Base-by-base conservation (phyloP, 371 early-diverging fungal species). In the Syncephalastrum sp. region DNA sequence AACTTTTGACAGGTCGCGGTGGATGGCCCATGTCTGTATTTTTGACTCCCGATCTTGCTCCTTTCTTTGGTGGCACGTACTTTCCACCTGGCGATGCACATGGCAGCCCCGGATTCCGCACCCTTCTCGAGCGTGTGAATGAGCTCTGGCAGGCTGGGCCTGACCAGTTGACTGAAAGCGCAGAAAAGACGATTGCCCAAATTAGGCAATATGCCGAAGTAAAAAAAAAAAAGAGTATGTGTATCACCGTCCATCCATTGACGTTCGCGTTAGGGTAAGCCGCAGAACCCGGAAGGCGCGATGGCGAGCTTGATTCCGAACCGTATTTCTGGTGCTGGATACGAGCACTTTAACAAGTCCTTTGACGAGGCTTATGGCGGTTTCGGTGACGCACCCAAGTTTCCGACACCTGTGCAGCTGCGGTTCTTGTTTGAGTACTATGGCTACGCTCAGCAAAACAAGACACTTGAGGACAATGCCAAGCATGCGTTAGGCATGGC, bases 51-150 rank as follows among this genome's bases (percentile, higher is more conserved):
- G 80, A 84, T 16, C 65, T 84, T 49, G 68, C 77, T 47, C 86
- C 88, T 8, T 77, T 88, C 47, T 85, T 81, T 68, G 88, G 86
- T 15, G 86, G 81, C n/a, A 84, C 86, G 6, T 88, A 88, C 61
- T 86, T 82, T 54, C 82, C 88, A 15, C 85, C 86, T 13, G 63
- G 69, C 45, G 82, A 82, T 56, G 66, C 66, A 33, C 67, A 60
- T 41, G 83, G 83, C 49, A 70, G 53, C 45, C 76, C 83, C 12
- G 85, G 83, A 33, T 85, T 83, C 54, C 67, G 72, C 16, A 69
- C 77, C 6, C 23, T 85, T 8, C 46, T 81, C 10, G 68, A 61
- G 2, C 68, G 74, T 15, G 70, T 85, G 19, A 62, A 69, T 16
- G 61, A 70, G 54, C 49, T 81, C 38, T 81, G 86, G 88, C 51